These are phyloP conservation scores for Eimeria necatrix DNA, from an alignment of 169 alveolate genomes.

Conservation along the genomic window DNA sequence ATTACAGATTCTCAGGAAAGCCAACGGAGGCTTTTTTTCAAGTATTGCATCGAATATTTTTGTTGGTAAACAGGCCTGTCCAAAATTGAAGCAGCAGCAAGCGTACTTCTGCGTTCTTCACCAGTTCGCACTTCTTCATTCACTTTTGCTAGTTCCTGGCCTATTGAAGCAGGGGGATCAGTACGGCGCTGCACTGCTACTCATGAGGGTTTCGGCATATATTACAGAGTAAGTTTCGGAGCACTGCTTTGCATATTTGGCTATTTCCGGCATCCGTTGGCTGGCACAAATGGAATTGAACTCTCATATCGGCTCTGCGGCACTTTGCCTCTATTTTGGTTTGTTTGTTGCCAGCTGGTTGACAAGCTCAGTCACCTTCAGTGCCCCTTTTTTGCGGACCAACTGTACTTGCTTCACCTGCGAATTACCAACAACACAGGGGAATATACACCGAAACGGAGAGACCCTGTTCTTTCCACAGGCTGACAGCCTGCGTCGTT, in stretches of 20 bases:
- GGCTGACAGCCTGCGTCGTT: no score
- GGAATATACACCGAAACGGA: no score
- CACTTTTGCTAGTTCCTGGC: conserved; percentile 48
- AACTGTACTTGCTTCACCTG: no score
- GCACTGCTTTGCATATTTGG: background rate
- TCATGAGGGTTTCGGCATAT: conserved; percentile 18
- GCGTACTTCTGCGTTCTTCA: conserved; percentile 5
- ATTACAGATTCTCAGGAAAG: background rate
- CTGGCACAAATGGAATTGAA: no score
- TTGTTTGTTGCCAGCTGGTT: no score
- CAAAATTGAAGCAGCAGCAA: background rate
- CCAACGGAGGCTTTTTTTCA: background rate
- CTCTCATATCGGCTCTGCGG: no score
- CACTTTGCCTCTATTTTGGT: background rate
- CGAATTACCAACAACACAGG: no score
- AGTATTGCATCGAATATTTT: background rate
- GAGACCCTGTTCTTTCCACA: no score
- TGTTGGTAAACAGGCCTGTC: background rate
- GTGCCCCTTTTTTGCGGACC: no score
- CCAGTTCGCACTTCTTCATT: conserved; percentile 44
- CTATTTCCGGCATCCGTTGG: background rate
- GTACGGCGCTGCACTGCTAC: conserved; percentile 59
- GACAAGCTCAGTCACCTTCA: no score
- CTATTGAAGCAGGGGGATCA: conserved; percentile 30
- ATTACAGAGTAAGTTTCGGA: conserved; percentile 37